Percentiles rank a stretch among this genome's conserved stretches.
phyloP scores from a whole-genome alignment of 2,329 filamentous ascomycete species.

The Incumbomyces delicatus region DNA sequence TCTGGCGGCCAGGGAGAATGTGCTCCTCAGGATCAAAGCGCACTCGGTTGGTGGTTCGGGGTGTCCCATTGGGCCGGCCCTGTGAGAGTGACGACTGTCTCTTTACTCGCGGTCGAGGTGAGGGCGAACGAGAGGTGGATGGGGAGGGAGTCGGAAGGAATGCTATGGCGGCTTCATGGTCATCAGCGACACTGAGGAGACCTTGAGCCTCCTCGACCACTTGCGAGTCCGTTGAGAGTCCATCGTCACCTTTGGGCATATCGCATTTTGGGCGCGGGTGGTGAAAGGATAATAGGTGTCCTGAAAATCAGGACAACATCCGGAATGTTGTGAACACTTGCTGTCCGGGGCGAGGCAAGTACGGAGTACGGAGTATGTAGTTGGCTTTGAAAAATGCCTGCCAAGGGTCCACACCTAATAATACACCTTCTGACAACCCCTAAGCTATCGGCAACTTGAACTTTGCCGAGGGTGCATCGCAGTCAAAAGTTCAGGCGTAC shows the following conservation, averaged over 20 bases:
- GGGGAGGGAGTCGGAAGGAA: conserved; percentile 17
- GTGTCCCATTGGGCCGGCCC: conserved; percentile 32
- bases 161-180: conserved; percentile 22
- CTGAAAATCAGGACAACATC: too few relatives aligned
- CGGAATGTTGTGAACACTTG: too few relatives aligned
- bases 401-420: too few relatives aligned
- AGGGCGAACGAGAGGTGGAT: conserved; percentile 10
- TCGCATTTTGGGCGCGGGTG: conserved; percentile 15
- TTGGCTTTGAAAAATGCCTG: too few relatives aligned
- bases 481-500: too few relatives aligned
- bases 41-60: conserved; percentile 61
- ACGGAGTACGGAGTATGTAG: too few relatives aligned
- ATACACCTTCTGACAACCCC: too few relatives aligned
- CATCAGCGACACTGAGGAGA: conserved; percentile 23
- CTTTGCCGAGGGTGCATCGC: too few relatives aligned
- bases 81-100: conserved; percentile 35
- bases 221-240: conserved; percentile 19
- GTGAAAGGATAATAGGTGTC: too few relatives aligned
- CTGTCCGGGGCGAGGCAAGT: too few relatives aligned
- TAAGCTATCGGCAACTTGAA: too few relatives aligned
- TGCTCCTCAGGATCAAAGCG: conserved; percentile 49
- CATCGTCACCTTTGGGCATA: conserved; percentile 20
- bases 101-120: conserved; percentile 17
- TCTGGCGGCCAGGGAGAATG: conserved; percentile 18
- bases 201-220: conserved; percentile 26